Evolutionary conservation across 352 stramenopile genomes (phyloP), one percentile per base, ranked within the genome.

Genomic region (Detonula confervacea): DNA sequence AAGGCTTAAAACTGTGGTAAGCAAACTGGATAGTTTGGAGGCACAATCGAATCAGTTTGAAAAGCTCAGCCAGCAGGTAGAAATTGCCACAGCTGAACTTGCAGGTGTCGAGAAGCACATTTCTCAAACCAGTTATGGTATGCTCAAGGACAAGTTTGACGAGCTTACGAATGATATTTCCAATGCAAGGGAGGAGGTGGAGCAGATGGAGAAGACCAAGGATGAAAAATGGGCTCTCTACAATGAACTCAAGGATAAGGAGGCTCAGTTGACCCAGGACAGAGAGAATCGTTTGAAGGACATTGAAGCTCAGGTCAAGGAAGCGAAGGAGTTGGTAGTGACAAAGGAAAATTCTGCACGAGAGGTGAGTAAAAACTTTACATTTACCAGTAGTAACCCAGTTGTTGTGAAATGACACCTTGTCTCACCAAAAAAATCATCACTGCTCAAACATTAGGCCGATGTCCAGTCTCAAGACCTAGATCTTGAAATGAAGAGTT

Each of bases 1-100:
- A 33, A 65, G 70, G 29, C 75, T 92, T 29, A 70, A 76, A 18
- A 67, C 66, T 37, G 77, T 92, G 0, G 60, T 72, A 9, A 77
- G 68, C 14, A 80, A 87, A 29, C 61, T 91, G 30, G 55, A 86
- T 4, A 59, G 86, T 75, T 70, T 95, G 72, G 87, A 87, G 20
- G 18, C 54, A 2, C 73, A 81, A 30, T 83, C 77, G 16, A 70
- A 39, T 3, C 71, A 91, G 12, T 95, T 96, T 54, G 88, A 89
- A 22, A 88, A 95, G 25, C 62, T 98, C 20, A 94, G 85, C 4
- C 90, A 86, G 8, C 94, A 94, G 22, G 74, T 96, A 39, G 92
- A 96, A 75, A 73, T 96, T 39, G 84, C 86, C 11, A 66, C 81
- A 22, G 85, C 86, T 37, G 90, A 94, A 72, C 73, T 92, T 33